phyloP scores from a whole-genome alignment of 2,329 filamentous ascomycete genomes.

The Triangularia setosa region DNA sequence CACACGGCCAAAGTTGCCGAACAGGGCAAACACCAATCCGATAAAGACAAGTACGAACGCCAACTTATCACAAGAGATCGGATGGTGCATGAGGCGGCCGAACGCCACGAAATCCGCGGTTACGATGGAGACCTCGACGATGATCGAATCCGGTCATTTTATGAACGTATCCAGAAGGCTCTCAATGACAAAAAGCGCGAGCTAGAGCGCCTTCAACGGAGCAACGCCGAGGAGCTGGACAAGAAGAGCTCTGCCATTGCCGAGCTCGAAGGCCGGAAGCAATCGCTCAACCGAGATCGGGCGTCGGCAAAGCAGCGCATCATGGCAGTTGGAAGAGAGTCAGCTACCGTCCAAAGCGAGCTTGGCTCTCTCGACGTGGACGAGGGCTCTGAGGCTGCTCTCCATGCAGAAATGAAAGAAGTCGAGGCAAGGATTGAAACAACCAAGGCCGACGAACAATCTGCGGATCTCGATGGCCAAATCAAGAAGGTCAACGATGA shows the following conservation, averaged over 20 bases:
- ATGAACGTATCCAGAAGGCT: conserved; percentile 70
- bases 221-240: conserved; percentile 70
- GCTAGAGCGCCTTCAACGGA: conserved; percentile 68
- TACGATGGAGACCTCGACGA: conserved; percentile 78
- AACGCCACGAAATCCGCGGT: conserved; percentile 73
- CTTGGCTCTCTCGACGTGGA: conserved; percentile 74
- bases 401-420: conserved; percentile 71
- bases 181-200: conserved; percentile 74
- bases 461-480: conserved; percentile 65
- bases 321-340: conserved; percentile 66
- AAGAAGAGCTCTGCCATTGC: conserved; percentile 69
- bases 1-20: conserved; percentile 56
- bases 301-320: conserved; percentile 71
- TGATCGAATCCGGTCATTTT: conserved; percentile 68
- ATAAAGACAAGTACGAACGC: conserved; percentile 81
- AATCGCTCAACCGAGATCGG: conserved; percentile 69
- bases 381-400: conserved; percentile 74
- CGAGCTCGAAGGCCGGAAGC: conserved; percentile 69
- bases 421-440: conserved; percentile 59
- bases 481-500: conserved; percentile 63
- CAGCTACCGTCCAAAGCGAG: conserved; percentile 61
- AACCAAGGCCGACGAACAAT: conserved; percentile 59
- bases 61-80: conserved; percentile 68
- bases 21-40: conserved; percentile 74
- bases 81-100: conserved; percentile 74